phyloP scores from a whole-genome alignment of 768 basidiomycete species.

The Calocera cornea region DNA sequence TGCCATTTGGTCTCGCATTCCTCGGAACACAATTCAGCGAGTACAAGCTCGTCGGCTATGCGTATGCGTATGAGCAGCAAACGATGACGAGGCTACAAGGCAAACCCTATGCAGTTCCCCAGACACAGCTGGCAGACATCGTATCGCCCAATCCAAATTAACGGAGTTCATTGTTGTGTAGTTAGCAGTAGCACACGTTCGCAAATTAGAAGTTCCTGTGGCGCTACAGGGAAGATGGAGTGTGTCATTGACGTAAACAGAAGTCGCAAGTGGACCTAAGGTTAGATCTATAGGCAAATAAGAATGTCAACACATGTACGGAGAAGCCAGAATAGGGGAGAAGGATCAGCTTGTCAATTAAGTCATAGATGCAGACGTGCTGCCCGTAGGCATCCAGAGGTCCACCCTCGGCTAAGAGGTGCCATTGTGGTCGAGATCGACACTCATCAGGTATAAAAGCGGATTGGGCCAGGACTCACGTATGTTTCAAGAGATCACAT shows the following conservation, averaged over 20 bases:
- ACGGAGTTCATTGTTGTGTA: neutral
- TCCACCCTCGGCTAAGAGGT: constrained; percentile 5
- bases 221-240: neutral
- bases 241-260: neutral
- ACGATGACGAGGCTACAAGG: constrained; percentile 39
- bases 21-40: constrained; percentile 50
- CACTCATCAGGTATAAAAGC: neutral
- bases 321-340: neutral
- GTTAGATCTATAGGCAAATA: neutral
- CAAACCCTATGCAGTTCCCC: constrained; percentile 39
- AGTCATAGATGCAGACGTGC: constrained; percentile 1
- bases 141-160: constrained; percentile 12
- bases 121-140: constrained; percentile 35
- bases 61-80: constrained; percentile 52
- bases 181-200: neutral
- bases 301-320: neutral
- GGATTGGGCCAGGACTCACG: neutral
- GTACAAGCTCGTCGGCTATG: constrained; percentile 42
- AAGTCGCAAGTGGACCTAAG: neutral
- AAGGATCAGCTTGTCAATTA: constrained; percentile 3
- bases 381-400: neutral
- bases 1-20: constrained; percentile 51
- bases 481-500: neutral
- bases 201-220: neutral
- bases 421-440: constrained; percentile 5